Base-by-base conservation (phyloP, 2,329 filamentous ascomycete species). In the Graphium sp. region DNA sequence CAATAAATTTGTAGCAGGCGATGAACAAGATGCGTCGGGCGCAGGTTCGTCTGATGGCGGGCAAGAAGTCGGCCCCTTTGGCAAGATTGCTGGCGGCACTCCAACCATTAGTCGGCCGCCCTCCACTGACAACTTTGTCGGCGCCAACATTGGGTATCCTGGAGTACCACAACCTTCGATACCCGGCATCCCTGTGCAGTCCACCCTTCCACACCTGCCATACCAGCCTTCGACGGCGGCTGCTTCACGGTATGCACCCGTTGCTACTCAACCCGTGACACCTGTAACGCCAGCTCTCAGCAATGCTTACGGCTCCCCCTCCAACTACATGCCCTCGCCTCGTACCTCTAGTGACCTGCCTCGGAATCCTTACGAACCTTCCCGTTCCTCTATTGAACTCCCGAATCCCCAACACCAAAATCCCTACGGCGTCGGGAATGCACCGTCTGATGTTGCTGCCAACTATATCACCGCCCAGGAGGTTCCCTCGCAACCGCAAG, bases 1-100 rank as follows among this genome's bases (percentile, higher is more conserved):
- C 54, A 95, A 85, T 53, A 94, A 84, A 43, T 98, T 98, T 45
- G 84, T 98, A 35, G 74, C 80, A 29, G 91, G 89, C 10, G 87
- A 94, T 34, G 87, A 95, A 31, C 70, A 69, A 29, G 84, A 92
- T 33, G 83, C 91, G 33, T 60, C 60, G 7, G 70, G 66, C 1
- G 63, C 63, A 30, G 68, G 60, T 7, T 59, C 68, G 9, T 63
- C 62, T 30, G 70, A 68, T 24, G 60, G 49, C 19, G 66, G 66
- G 28, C 53, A 48, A 13, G 77, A 81, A 34, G 51, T 66, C 29
- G 82, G 84, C 0, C 84, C 83, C 2, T 95, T 98, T 48, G 76
- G 80, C 6, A 77, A 77, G 30, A 71, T 94, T 29, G 64, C 78
- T 17, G 71, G 77, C n/a, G 72, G 73, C 18, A 80, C 78, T 3